Conservation (phyloP, 805 yeast genomes). For the Metschnikowia cubensis region DNA sequence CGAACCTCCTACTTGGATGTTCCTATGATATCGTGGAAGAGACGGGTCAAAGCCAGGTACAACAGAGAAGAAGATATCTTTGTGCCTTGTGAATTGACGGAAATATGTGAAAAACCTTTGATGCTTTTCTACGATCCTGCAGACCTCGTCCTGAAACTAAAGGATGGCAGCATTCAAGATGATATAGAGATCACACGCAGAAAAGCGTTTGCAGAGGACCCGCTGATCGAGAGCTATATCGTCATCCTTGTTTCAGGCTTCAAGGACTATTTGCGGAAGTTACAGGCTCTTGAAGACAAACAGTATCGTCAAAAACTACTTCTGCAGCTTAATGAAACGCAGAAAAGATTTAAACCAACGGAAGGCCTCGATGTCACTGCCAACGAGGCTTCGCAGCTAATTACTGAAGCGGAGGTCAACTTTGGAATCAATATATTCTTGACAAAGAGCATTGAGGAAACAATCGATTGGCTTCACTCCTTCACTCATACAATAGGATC, state of each 20-base stretch:
- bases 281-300: slow-evolving; percentile 45
- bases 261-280: slow-evolving; percentile 41
- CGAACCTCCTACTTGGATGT: slow-evolving; percentile 22
- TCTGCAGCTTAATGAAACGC: slow-evolving; percentile 10
- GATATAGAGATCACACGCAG: slow-evolving; percentile 9
- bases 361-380: slow-evolving; percentile 14
- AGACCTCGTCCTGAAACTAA: slow-evolving; percentile 32
- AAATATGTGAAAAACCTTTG: slow-evolving; percentile 41
- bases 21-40: slow-evolving; percentile 51
- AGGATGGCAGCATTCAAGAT: slow-evolving; percentile 7
- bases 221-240: slow-evolving; percentile 25
- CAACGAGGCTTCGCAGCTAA: slow-evolving; percentile 36
- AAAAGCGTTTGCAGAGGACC: slow-evolving; percentile 12
- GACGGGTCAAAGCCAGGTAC: slow-evolving; percentile 48
- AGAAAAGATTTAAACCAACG: neutral
- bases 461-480: slow-evolving; percentile 50
- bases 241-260: slow-evolving; percentile 48
- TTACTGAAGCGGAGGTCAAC: slow-evolving; percentile 45
- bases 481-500: slow-evolving; percentile 49
- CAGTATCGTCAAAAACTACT: slow-evolving; percentile 31
- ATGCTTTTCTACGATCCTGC: slow-evolving; percentile 46
- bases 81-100: slow-evolving; percentile 45
- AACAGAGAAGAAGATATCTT: slow-evolving; percentile 47
- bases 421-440: slow-evolving; percentile 49
- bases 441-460: slow-evolving; percentile 44